These are phyloP conservation scores for Aspergillus tanneri DNA, from an alignment of 2,329 filamentous ascomycete genomes.

Conservation along the genomic window DNA sequence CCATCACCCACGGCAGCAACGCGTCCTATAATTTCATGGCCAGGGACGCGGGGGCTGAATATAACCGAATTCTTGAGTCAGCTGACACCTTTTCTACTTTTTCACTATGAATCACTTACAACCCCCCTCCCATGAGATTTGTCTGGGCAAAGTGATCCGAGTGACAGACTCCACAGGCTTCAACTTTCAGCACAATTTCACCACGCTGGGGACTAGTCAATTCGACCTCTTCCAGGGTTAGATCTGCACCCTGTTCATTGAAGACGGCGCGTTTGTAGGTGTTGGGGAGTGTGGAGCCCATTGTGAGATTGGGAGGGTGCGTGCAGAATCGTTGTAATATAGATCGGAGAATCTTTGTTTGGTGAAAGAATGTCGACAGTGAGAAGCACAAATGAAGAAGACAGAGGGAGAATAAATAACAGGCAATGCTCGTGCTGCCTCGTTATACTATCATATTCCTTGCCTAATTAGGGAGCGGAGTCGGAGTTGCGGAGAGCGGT, in stretches of 20 bases:
- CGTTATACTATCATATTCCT: too few relatives aligned
- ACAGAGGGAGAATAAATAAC: background rate
- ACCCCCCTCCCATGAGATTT: constrained; percentile 56
- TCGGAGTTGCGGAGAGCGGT: too few relatives aligned
- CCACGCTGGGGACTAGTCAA: constrained; percentile 57
- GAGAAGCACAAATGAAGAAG: too few relatives aligned
- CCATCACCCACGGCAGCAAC: constrained; percentile 60
- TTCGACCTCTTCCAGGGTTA: constrained; percentile 60
- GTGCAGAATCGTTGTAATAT: too few relatives aligned
- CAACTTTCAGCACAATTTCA: constrained; percentile 68
- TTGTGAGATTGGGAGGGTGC: too few relatives aligned
- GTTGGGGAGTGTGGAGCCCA: too few relatives aligned
- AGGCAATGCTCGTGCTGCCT: too few relatives aligned
- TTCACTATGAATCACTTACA: constrained; percentile 30
- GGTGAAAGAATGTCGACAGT: too few relatives aligned
- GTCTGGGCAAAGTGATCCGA: constrained; percentile 54
- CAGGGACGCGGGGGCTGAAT: constrained; percentile 61
- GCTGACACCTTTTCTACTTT: constrained; percentile 1
- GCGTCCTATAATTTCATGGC: constrained; percentile 70
- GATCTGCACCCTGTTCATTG: constrained; percentile 51
- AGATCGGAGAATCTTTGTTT: too few relatives aligned
- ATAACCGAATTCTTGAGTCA: background rate
- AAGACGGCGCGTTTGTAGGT: constrained; percentile 67
- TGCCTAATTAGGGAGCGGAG: too few relatives aligned
- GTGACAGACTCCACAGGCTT: constrained; percentile 71